Percentiles rank a stretch among this genome's conserved stretches.
These are phyloP conservation scores for Peterozyma toletana DNA, from an alignment of 805 yeast genomes.

Conservation along the genomic window DNA sequence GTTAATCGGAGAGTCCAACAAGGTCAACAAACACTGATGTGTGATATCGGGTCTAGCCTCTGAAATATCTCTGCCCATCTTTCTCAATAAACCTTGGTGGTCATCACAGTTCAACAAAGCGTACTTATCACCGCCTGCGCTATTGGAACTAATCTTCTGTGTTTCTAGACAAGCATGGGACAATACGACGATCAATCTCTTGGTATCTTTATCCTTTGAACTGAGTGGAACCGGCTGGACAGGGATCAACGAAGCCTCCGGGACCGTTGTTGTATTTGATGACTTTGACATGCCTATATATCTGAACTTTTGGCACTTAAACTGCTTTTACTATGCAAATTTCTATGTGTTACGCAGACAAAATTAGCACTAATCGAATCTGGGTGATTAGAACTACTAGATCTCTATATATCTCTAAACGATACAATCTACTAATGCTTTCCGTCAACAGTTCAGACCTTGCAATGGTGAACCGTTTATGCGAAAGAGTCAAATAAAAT, in stretches of 20 bases:
- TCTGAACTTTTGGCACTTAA: slow-evolving; percentile 12
- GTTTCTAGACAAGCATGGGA: slow-evolving; percentile 96
- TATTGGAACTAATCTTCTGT: slow-evolving; percentile 76
- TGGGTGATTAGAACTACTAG: no score
- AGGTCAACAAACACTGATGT: slow-evolving; percentile 91
- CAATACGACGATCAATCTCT: slow-evolving; percentile 88
- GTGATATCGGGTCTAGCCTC: slow-evolving; percentile 99
- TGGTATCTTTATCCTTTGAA: slow-evolving; percentile 80
- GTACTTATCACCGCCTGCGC: slow-evolving; percentile 82
- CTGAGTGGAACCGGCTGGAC: slow-evolving; percentile 75
- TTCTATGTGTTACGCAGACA: no score
- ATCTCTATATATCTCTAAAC: no score
- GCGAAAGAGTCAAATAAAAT: no score
- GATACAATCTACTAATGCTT: no score
- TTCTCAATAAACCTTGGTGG: slow-evolving; percentile 90
- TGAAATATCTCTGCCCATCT: slow-evolving; percentile 95
- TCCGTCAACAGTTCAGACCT: no score
- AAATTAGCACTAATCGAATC: no score
- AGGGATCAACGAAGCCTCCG: slow-evolving; percentile 73
- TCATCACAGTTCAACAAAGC: slow-evolving; percentile 96
- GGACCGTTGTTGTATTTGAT: slow-evolving; percentile 13
- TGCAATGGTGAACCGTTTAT: no score
- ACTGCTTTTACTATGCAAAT: no score
- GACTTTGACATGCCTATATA: slow-evolving; percentile 10
- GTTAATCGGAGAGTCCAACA: slow-evolving; percentile 95